Percentiles rank a stretch among this genome's conserved stretches.
Conservation (phyloP, 345 rosid species). For the Boechera divaricarpa region DNA sequence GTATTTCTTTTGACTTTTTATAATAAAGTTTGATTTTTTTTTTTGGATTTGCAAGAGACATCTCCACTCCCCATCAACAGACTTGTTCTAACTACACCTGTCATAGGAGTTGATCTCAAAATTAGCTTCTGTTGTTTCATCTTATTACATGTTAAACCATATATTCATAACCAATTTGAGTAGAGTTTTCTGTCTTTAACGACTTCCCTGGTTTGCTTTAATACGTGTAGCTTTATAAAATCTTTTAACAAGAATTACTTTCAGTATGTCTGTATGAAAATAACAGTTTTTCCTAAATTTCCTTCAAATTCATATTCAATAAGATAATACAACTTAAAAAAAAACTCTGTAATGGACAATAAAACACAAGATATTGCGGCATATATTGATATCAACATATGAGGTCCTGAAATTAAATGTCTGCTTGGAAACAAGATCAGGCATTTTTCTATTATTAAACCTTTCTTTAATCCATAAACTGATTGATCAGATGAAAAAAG, state of each 20-base stretch:
- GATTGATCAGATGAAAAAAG: background rate
- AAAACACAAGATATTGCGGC: background rate
- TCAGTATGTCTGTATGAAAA: background rate
- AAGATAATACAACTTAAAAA: background rate
- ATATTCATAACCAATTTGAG: background rate
- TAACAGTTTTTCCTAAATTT: background rate
- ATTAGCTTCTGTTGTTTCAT: constrained; percentile 3
- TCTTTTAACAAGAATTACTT: background rate
- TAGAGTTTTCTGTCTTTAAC: background rate
- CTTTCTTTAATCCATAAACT: background rate
- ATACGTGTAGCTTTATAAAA: background rate
- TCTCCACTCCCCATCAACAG: constrained; percentile 19
- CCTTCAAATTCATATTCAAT: background rate
- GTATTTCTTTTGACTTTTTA: background rate
- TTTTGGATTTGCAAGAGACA: constrained; percentile 19
- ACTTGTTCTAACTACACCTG: constrained; percentile 24
- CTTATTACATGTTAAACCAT: constrained; percentile 15
- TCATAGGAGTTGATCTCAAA: constrained; percentile 2
- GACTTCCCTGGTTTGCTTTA: background rate
- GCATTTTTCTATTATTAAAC: too few relatives aligned
- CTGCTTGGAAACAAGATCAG: too few relatives aligned
- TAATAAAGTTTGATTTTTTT: background rate
- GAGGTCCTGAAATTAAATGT: background rate
- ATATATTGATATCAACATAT: too few relatives aligned
- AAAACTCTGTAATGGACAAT: background rate